Evolutionary conservation across 768 basidiomycete species (phyloP), one percentile per base, ranked within the genome.

Genomic region (Rhodotorula babjevae): DNA sequence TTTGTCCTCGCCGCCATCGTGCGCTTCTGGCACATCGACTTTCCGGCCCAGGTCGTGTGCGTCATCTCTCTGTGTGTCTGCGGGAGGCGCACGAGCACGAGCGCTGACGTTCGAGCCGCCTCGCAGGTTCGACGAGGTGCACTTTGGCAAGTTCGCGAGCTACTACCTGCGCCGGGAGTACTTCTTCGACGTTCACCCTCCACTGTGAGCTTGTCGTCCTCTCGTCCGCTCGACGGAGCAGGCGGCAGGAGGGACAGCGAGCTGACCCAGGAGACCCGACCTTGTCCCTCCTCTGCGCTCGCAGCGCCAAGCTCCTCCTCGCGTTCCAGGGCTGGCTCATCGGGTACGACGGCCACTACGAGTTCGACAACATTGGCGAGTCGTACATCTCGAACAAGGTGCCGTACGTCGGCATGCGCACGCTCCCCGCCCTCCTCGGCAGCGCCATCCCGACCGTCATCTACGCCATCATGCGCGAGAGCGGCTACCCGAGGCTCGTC

Each of bases 121-220:
- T 29, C 53, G 14, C 67, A 76, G 77, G 23, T 78, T 78, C 67
- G 77, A 78, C 58, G 78, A 79, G 68, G 77, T 78, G 6, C 95
- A 98, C 80, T 98, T 98, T 80, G 95, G 95, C 73, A 96, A 97
- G 82, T 99, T 99, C 80, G 94, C 96, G 21, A 87, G 91, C 11
- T 91, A 93, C 82, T 99, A 99, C 82, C 88, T 98, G 36, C 83
- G 83, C 59, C 86, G 95, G 75, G 87, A 96, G 82, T 99, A 97
- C 84, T 98, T 98, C 83, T 99, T 99, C 84, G 96, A 99, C 80
- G 95, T 99, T 15, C 96, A 99, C 79, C 96, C 96, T 50, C 96
- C 96, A 4, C 87, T 98, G 74, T 74, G 9, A 47, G 72, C 9
- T 62, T 31, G n/a, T 36, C 27, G 27, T 25, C 33, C 21, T 27